Conservation (phyloP, 2,329 filamentous ascomycete species). For the Diaporthe sp. region DNA sequence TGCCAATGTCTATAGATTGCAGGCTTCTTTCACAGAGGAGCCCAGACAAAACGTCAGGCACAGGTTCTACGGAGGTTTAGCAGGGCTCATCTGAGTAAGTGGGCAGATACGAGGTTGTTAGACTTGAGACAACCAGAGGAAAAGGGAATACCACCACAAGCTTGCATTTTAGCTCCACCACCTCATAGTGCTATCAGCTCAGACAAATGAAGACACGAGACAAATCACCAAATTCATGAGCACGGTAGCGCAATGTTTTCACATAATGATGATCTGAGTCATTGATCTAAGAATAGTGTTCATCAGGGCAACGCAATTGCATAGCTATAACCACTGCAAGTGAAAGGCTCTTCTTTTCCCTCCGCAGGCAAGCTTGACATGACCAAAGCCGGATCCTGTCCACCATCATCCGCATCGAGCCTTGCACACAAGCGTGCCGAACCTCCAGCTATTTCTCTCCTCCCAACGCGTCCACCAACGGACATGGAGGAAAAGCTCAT, state of each 20-base stretch:
- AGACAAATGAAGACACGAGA: background rate
- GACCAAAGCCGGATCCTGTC: background rate
- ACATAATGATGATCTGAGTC: conserved; percentile 11
- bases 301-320: conserved; percentile 15
- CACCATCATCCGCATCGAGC: background rate
- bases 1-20: background rate
- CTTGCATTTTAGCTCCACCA: background rate
- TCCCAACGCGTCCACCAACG: background rate
- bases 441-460: too few relatives aligned
- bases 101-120: background rate
- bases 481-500: background rate
- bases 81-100: background rate
- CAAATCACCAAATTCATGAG: background rate
- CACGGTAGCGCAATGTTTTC: background rate
- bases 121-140: background rate
- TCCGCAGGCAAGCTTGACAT: background rate
- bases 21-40: background rate
- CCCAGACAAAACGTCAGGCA: background rate
- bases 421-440: background rate
- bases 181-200: background rate
- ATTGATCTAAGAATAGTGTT: background rate
- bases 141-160: background rate
- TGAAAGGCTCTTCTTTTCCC: background rate
- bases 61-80: too few relatives aligned
- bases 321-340: conserved; percentile 14